These are phyloP conservation scores for Dinochytrium kinnereticum DNA, from an alignment of 371 early-diverging fungal species.

Conservation along the genomic window DNA sequence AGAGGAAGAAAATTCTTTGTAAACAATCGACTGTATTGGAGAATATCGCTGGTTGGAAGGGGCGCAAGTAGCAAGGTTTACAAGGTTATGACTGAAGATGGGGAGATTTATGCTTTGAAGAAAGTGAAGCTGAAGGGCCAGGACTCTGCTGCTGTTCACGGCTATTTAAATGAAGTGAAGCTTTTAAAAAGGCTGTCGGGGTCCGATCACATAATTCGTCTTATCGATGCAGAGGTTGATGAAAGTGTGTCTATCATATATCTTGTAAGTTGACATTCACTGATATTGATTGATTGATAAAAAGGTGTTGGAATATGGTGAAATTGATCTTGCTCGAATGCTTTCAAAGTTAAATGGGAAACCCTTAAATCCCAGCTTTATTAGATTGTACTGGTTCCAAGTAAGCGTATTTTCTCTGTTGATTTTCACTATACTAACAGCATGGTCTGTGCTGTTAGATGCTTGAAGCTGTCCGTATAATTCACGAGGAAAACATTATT, in stretches of 20 bases:
- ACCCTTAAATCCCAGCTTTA: conserved; percentile 68
- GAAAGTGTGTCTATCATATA: conserved; percentile 61
- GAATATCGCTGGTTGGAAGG: conserved; percentile 74
- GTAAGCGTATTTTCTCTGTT: conserved; percentile 41
- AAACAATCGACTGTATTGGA: conserved; percentile 63
- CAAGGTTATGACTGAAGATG: conserved; percentile 73
- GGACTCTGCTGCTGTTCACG: conserved; percentile 67
- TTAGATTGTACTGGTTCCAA: conserved; percentile 86
- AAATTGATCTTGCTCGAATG: conserved; percentile 84
- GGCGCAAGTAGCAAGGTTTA: conserved; percentile 93
- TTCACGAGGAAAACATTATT: conserved; percentile 88
- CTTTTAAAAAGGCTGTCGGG: conserved; percentile 70
- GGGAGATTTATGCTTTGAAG: conserved; percentile 82
- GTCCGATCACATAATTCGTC: conserved; percentile 73
- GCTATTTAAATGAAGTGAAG: conserved; percentile 84
- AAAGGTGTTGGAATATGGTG: conserved; percentile 88
- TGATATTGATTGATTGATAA: background rate
- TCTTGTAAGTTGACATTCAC: conserved; percentile 58
- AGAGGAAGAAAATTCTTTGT: conserved; percentile 42
- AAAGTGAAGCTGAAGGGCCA: conserved; percentile 75
- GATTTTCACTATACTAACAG: no score
- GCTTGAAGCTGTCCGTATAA: conserved; percentile 86
- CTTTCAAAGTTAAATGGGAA: conserved; percentile 58
- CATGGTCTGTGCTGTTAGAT: conserved; percentile 65
- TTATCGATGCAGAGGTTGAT: conserved; percentile 79